These are phyloP conservation scores for Populus ilicifolia DNA, from an alignment of 345 rosid genomes.

Conservation along the genomic window DNA sequence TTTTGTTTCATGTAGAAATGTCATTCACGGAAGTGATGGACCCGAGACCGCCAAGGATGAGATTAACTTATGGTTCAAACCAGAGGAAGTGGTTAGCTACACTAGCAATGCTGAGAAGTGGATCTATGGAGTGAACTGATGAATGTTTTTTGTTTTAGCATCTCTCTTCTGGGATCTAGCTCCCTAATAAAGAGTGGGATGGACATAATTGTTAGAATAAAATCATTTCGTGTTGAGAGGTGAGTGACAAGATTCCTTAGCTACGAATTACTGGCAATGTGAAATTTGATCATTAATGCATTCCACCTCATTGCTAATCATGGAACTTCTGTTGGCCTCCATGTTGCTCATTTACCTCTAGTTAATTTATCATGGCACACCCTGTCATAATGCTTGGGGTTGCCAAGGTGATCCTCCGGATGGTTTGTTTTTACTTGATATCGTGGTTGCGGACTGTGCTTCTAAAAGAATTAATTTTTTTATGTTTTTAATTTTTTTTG, in stretches of 20 bases:
- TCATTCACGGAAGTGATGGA: slow-evolving; percentile 98
- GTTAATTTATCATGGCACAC: not conserved
- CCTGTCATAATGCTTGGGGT: not conserved
- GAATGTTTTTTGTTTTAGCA: not conserved
- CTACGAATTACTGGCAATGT: not conserved
- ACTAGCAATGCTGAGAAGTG: slow-evolving; percentile 83
- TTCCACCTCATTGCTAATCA: not conserved
- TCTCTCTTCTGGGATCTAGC: slow-evolving; percentile 22
- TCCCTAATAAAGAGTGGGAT: slow-evolving; percentile 21
- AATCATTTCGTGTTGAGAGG: slow-evolving; percentile 10
- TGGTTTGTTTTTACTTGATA: not conserved
- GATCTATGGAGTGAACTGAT: slow-evolving; percentile 74
- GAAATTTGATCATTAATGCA: slow-evolving; percentile 7
- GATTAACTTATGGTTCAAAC: slow-evolving; percentile 89
- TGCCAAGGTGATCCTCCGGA: not conserved
- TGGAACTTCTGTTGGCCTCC: not conserved
- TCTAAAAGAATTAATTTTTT: too few species aligned
- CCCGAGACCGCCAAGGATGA: slow-evolving; percentile 95
- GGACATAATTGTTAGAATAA: slow-evolving; percentile 35
- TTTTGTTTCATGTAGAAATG: slow-evolving; percentile 51
- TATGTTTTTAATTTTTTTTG: too few species aligned
- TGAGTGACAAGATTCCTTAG: not conserved
- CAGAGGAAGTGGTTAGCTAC: slow-evolving; percentile 83
- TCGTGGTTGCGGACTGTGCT: too few species aligned
- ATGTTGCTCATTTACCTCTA: not conserved